A percentile compares a stretch with the other conserved stretches of the same genome.
Conservation (phyloP, 2,329 filamentous ascomycete species). For the Aureobasidium sp. region DNA sequence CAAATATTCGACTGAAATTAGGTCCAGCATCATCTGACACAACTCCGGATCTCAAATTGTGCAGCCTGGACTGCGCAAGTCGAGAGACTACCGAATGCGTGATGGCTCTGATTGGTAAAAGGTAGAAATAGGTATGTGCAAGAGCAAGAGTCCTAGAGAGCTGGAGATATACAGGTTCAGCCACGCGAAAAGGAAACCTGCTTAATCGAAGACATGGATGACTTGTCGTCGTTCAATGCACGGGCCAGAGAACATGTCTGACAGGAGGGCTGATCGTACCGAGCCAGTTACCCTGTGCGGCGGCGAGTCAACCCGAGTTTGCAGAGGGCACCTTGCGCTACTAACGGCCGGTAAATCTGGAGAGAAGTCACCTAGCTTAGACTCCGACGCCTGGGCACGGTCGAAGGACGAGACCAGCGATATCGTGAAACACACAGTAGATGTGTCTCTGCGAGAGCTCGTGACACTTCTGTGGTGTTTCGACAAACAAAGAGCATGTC, state of each 20-base stretch:
- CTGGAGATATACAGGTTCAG: no score
- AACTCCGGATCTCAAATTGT: background rate
- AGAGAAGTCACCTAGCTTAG: background rate
- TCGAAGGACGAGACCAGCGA: background rate
- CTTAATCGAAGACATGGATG: background rate
- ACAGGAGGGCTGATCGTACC: slow-evolving; percentile 10
- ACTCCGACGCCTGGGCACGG: background rate
- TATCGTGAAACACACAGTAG: background rate
- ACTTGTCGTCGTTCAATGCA: slow-evolving; percentile 3
- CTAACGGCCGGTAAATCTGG: slow-evolving; percentile 8
- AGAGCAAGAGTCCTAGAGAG: background rate
- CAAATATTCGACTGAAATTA: background rate
- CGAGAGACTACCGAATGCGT: background rate
- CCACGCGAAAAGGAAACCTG: background rate
- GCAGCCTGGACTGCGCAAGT: background rate
- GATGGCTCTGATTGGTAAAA: no score
- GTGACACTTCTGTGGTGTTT: background rate
- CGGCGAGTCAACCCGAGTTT: slow-evolving; percentile 10
- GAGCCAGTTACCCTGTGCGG: background rate
- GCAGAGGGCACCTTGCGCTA: slow-evolving; percentile 1
- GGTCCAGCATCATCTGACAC: background rate
- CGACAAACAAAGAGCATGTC: background rate
- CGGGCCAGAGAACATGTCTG: slow-evolving; percentile 11
- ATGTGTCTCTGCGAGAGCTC: background rate
- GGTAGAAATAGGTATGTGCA: background rate